Conservation (phyloP, 257 asterid species). For the Nyctanthes arbortristis region DNA sequence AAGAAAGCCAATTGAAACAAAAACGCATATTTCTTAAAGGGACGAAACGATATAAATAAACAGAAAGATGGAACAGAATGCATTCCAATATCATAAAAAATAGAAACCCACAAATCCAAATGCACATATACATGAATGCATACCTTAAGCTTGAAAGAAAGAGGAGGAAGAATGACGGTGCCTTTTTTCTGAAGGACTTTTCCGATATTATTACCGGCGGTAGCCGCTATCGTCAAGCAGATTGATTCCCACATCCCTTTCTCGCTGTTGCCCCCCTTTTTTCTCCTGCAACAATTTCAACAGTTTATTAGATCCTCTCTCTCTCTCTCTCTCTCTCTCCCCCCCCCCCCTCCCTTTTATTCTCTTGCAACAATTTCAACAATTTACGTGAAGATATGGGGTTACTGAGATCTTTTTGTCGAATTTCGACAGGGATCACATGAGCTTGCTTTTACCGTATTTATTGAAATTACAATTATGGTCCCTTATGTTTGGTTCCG, state of each 20-base stretch:
- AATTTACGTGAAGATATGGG: neutral
- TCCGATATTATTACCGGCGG: constrained; percentile 99
- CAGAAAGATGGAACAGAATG: neutral
- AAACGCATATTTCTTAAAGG: neutral
- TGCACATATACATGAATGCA: neutral
- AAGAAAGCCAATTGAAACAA: constrained; percentile 8
- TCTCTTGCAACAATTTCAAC: neutral
- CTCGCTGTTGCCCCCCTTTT: too few relatives aligned
- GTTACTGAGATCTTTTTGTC: neutral
- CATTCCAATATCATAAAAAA: neutral
- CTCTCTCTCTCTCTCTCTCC: constrained; percentile 5
- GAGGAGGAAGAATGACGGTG: constrained; percentile 97
- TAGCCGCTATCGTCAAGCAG: constrained; percentile 87
- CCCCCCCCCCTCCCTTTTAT: constrained; percentile 1
- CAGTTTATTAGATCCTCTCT: neutral
- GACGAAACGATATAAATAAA: neutral
- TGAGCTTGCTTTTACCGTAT: neutral
- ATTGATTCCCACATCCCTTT: constrained; percentile 89
- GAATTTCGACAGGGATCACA: neutral
- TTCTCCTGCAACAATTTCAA: neutral
- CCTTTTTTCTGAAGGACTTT: constrained; percentile 98
- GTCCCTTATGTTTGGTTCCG: neutral
- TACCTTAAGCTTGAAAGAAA: constrained; percentile 97
- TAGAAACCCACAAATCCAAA: constrained; percentile 11
- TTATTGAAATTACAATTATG: neutral